Evolutionary conservation across 495 filamentous ascomycete species (phyloP).

Genomic region (Tuber aestivum): DNA sequence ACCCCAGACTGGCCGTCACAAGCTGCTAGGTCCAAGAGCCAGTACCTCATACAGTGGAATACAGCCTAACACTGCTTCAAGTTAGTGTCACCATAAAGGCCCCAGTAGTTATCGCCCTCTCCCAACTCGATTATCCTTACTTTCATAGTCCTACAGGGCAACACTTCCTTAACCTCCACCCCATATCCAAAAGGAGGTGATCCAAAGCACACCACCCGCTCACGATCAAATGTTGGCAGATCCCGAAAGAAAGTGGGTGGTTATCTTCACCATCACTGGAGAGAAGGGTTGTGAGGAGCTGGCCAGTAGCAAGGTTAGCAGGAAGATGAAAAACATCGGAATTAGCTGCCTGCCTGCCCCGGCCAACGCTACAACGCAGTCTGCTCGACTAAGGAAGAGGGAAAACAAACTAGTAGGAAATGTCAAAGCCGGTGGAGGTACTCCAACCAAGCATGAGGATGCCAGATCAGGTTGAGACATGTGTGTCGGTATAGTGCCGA

Average conservation of each 20-base stretch:
- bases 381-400: conserved; percentile 15
- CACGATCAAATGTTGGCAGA: conserved; percentile 49
- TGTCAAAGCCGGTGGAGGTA: conserved; percentile 1
- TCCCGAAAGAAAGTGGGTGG: conserved; percentile 67
- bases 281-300: conserved; percentile 47
- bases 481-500: not conserved
- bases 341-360: conserved; percentile 66
- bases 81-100: conserved; percentile 61
- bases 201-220: conserved; percentile 71
- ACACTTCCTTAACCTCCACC: conserved; percentile 84
- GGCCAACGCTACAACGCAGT: conserved; percentile 69
- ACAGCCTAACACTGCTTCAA: conserved; percentile 74
- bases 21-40: conserved; percentile 78
- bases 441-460: not conserved
- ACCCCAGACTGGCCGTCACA: conserved; percentile 71
- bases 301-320: conserved; percentile 60
- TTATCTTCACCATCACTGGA: conserved; percentile 73
- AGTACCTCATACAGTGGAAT: conserved; percentile 80
- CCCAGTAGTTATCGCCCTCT: conserved; percentile 70
- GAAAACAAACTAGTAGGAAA: not conserved
- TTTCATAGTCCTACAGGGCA: conserved; percentile 74
- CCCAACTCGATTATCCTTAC: conserved; percentile 78
- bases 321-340: conserved; percentile 64
- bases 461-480: not conserved
- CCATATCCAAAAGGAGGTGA: conserved; percentile 71